Evolutionary conservation across 2,329 filamentous ascomycete genomes (phyloP).

Genomic region (Pseudogymnoascus sp.): DNA sequence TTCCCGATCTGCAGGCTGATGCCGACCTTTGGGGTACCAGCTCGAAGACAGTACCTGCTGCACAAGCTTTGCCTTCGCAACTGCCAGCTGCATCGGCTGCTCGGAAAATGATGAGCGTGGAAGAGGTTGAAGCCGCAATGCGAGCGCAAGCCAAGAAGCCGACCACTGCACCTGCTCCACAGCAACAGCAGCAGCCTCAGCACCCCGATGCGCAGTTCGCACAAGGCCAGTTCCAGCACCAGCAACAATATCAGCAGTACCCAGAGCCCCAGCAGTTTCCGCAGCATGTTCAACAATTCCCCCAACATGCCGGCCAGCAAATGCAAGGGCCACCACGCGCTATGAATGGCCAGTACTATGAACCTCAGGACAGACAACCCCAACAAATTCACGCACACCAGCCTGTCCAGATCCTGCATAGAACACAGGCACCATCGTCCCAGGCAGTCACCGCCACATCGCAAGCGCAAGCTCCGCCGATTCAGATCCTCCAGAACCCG

Average conservation of each 20-base stretch:
- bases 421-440: constrained; percentile 22
- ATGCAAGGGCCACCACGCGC: constrained; percentile 26
- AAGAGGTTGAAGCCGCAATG: constrained; percentile 95
- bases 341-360: neutral
- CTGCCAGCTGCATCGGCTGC: constrained; percentile 34
- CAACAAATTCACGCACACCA: constrained; percentile 15
- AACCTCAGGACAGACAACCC: constrained; percentile 3
- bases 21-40: constrained; percentile 81
- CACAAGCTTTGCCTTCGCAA: constrained; percentile 22
- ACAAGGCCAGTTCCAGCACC: constrained; percentile 27
- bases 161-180: constrained; percentile 28
- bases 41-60: constrained; percentile 46
- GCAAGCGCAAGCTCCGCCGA: constrained; percentile 50
- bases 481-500: constrained; percentile 75
- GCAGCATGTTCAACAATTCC: constrained; percentile 27
- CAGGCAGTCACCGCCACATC: constrained; percentile 31
- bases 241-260: constrained; percentile 21
- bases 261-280: constrained; percentile 25
- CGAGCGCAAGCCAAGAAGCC: constrained; percentile 58
- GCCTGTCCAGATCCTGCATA: constrained; percentile 23
- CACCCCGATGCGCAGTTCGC: constrained; percentile 23
- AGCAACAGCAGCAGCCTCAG: constrained; percentile 23
- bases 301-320: constrained; percentile 25
- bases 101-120: constrained; percentile 87
- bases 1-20: constrained; percentile 87